Conservation (phyloP, 768 basidiomycete genomes). For the Trichaptum fuscoviolaceum region DNA sequence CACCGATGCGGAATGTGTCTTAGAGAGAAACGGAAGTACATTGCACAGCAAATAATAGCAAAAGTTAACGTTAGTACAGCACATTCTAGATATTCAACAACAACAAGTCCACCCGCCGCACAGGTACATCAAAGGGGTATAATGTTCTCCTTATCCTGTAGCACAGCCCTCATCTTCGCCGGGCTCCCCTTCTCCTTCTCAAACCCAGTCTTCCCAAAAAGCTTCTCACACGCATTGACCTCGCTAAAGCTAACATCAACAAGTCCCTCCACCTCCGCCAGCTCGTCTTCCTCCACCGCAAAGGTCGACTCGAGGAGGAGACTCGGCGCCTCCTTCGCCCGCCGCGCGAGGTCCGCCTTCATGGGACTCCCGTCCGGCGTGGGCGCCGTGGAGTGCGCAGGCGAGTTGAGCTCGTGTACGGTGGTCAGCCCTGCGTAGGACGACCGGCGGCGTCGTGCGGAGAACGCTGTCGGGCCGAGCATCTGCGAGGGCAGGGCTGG, state of each 20-base stretch:
- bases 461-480: neutral
- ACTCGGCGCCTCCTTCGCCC: neutral
- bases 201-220: neutral
- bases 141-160: neutral
- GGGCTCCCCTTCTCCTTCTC: neutral
- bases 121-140: neutral
- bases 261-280: neutral
- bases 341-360: neutral
- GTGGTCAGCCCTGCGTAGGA: neutral
- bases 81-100: too few species aligned
- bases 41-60: too few species aligned
- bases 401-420: neutral
- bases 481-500: neutral
- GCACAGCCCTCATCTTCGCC: neutral
- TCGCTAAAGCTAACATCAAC: neutral
- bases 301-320: neutral
- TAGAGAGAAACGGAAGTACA: too few species aligned
- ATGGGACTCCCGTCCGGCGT: neutral
- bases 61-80: too few species aligned
- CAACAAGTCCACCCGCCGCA: too few species aligned
- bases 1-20: too few species aligned
- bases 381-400: too few species aligned
- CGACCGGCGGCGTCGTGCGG: neutral
- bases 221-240: neutral
- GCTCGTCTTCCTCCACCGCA: neutral